Base-by-base conservation (phyloP, 2,329 filamentous ascomycete genomes). In the Calonectria naviculata region DNA sequence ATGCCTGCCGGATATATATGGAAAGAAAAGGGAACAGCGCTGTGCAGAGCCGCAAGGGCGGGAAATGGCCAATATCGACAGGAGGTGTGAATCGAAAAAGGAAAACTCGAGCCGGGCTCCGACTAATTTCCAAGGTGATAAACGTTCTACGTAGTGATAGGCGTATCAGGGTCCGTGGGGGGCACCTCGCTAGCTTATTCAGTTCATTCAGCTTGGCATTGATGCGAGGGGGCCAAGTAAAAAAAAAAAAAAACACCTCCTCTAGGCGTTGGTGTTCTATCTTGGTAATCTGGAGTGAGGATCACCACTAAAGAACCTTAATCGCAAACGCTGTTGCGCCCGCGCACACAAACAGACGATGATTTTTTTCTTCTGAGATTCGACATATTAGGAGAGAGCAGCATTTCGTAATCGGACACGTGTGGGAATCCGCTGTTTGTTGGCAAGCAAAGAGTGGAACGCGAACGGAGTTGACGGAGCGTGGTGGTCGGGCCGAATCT, bases 401-500 rank as follows among this genome's bases (percentile, higher is more conserved):
- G 41, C 15, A 29, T 58, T 42, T 66, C 49, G 64, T 66, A 66
- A 66, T 54, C 38, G 29, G 29, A 60, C 64, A 58, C 49, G 64
- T 66, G 64, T 60, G 64, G 64, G 38, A 41, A 54, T 28, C 28
- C 64, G 64, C 64, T 36, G 52, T 56, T 66, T 46, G 42, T 49
- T 56, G 60, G 52, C 38, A 54, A 21, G 15, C 34, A 38, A 58
- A 66, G 46, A 46, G 67, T 70, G 67, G 67, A 66, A 66, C 54
- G 26, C 34, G 42, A 17, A 62, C 62, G 67, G 52, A 54, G 44
- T 64, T 66, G 56, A 58, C 60, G 67, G 60, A 64, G 49, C 47
- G 34, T 42, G 28, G 49, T 64, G 67, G 47, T 71, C 70, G 70
- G 70, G 61, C 70, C 70, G 70, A 71, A 71, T 71, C 70, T 71